A percentile compares a stretch with the other conserved stretches of the same genome.
phyloP scores from a whole-genome alignment of 2,329 filamentous ascomycete species.

The Fusarium sp. region DNA sequence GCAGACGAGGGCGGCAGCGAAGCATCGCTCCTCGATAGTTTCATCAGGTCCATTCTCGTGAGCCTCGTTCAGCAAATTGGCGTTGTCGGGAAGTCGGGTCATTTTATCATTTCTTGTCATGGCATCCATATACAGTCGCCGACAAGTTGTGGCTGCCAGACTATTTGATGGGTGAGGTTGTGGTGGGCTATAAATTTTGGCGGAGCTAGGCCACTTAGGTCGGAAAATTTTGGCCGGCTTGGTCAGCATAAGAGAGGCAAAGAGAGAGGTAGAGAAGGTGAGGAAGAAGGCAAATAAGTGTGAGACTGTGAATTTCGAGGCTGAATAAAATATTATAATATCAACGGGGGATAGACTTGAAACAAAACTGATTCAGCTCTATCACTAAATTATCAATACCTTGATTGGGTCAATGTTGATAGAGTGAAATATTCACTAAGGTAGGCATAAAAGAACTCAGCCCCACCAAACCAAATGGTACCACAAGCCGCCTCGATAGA shows the following conservation, averaged over 20 bases:
- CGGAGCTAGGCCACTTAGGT: slow-evolving; percentile 16
- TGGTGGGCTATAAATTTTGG: slow-evolving; percentile 33
- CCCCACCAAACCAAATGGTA: neutral
- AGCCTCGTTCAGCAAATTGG: slow-evolving; percentile 17
- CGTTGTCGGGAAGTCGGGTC: slow-evolving; percentile 40
- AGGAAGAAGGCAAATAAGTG: neutral
- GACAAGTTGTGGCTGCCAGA: slow-evolving; percentile 1
- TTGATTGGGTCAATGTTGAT: neutral
- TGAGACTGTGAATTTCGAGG: neutral
- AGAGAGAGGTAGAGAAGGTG: neutral
- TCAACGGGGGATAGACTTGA: neutral
- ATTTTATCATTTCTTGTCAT: slow-evolving; percentile 35
- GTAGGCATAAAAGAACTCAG: neutral
- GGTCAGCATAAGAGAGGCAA: slow-evolving; percentile 32
- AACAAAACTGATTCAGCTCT: neutral
- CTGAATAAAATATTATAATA: neutral
- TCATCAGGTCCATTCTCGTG: slow-evolving; percentile 44
- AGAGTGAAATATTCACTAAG: neutral
- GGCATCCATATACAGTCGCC: neutral
- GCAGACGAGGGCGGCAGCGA: slow-evolving; percentile 66
- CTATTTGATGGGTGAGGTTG: slow-evolving; percentile 20
- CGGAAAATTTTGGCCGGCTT: slow-evolving; percentile 42
- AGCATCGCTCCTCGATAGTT: slow-evolving; percentile 70
- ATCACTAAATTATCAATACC: neutral
- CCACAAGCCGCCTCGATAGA: neutral